Base-by-base conservation (phyloP, 2,329 filamentous ascomycete species). In the Canariomyces notabilis region DNA sequence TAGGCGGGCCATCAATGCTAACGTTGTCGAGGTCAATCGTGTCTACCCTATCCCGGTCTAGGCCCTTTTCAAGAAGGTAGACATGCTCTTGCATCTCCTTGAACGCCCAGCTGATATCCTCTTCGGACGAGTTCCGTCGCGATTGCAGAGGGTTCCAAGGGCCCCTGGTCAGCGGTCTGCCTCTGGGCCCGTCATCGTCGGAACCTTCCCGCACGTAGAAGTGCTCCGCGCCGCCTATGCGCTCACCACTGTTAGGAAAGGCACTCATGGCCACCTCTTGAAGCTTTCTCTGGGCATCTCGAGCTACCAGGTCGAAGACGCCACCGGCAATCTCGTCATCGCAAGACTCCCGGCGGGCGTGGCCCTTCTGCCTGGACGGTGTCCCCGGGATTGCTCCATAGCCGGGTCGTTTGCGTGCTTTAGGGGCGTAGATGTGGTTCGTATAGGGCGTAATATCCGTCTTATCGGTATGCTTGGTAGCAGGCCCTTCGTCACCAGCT, bases 31-130 rank as follows among this genome's bases (percentile, higher is more conserved):
- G 56, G 8, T 64, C 63, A 23, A 59, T 42, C 11, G 59, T 63
- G 42, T 51, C 67, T 54, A 55, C 73, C 72, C 55, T 74, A 67
- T 51, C n/a, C 43, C 34, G 35, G 14, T 18, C 20, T n/a, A n/a
- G n/a, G n/a, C n/a, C 14, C 44, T 23, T 11, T 31, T 11, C 15
- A 48, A n/a, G 33, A 23, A 41, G 31, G 56, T 87, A 80, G 42
- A 82, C 85, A 64, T 91, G 85, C 57, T 83, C 77, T 56, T 87
- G 85, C 85, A 93, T 87, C 57, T 89, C 83, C 58, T 83, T 78
- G 59, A 93, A 75, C 61, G 89, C 88, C 82, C 86, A 91, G 47
- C 78, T 69, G 48, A 76, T 72, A 42, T 78, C 75, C 56, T 81
- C 73, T 40, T 79, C 76, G 2, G 80, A 83, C 37, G 80, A 80